Conservation (phyloP, 208 protist genomes). For the Lotmaria passim region DNA sequence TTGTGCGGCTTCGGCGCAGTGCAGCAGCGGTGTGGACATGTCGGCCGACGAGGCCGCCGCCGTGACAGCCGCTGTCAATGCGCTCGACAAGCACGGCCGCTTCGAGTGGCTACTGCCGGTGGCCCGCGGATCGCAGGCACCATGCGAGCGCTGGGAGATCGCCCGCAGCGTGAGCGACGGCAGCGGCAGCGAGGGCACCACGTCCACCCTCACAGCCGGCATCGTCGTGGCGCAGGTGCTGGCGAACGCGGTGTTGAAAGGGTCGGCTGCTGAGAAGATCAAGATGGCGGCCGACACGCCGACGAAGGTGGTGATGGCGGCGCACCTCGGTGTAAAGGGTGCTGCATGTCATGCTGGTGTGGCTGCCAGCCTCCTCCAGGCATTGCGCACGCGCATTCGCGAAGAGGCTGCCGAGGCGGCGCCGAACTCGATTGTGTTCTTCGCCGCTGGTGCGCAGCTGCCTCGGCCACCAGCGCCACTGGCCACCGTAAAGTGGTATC, state of each 20-base stretch:
- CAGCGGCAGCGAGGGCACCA: background rate
- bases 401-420: constrained; percentile 12
- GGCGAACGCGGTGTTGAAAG: constrained; percentile 21
- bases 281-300: constrained; percentile 6
- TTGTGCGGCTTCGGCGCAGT: constrained; percentile 15
- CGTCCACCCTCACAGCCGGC: constrained; percentile 21
- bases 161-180: constrained; percentile 6
- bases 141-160: constrained; percentile 34
- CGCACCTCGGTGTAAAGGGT: constrained; percentile 43
- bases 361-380: constrained; percentile 42
- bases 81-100: constrained; percentile 31
- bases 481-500: constrained; percentile 77
- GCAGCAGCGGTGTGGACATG: constrained; percentile 25
- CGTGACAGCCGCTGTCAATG: constrained; percentile 30
- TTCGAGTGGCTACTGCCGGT: constrained; percentile 33
- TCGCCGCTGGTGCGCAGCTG: constrained; percentile 45
- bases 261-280: constrained; percentile 19
- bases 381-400: constrained; percentile 18
- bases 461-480: constrained; percentile 45
- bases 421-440: constrained; percentile 43
- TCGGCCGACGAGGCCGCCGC: constrained; percentile 25
- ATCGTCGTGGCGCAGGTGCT: constrained; percentile 32
- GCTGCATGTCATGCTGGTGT: constrained; percentile 30
- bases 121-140: constrained; percentile 11
- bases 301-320: constrained; percentile 30